phyloP scores from a whole-genome alignment of 140 eudicot species.

The Anethum foeniculum region DNA sequence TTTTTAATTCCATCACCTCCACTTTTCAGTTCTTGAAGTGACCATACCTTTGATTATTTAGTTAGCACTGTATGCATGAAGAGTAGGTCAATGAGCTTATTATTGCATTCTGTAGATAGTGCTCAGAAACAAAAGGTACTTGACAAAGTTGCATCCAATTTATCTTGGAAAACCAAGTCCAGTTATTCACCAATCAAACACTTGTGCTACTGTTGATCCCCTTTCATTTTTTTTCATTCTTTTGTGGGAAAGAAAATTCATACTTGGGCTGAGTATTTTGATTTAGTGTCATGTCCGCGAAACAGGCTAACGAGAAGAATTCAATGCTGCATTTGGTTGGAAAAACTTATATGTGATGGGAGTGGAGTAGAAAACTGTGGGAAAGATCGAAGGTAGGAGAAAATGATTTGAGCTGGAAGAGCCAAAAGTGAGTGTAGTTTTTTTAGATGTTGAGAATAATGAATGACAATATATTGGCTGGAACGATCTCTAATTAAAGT shows the following conservation, averaged over 20 bases:
- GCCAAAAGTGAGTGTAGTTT: neutral
- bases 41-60: slow-evolving; percentile 9
- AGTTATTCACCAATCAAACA: slow-evolving; percentile 6
- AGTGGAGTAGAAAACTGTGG: neutral
- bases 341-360: neutral
- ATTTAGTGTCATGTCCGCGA: neutral
- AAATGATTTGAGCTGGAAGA: neutral
- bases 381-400: neutral
- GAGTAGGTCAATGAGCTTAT: slow-evolving; percentile 10
- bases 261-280: neutral
- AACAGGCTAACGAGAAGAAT: neutral
- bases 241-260: neutral
- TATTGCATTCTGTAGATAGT: slow-evolving; percentile 7
- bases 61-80: neutral
- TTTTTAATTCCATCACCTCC: slow-evolving; percentile 2
- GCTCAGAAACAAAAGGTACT: slow-evolving; percentile 1
- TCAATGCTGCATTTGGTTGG: neutral
- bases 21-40: neutral
- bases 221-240: neutral
- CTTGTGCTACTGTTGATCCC: neutral
- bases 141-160: neutral
- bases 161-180: neutral
- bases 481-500: neutral
- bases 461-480: neutral
- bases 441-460: neutral